Evolutionary conservation across 352 stramenopile species (phyloP), one percentile per base, ranked within the genome.

Genomic region (Globisporangium cederbergense): DNA sequence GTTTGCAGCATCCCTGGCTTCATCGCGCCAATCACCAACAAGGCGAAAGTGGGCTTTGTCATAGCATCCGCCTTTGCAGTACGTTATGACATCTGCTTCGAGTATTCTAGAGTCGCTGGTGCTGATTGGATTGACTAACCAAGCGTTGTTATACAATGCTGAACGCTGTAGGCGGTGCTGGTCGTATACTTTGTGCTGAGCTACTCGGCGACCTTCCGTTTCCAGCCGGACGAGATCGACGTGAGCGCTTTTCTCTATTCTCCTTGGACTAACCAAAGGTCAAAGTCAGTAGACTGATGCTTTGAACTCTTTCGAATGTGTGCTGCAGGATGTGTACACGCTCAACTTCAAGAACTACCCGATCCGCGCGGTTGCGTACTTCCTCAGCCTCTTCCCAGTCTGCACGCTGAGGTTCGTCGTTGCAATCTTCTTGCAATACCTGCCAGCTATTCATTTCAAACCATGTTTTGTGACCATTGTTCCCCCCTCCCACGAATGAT

Each of bases 311-410:
- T 47, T 60, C 25, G 28, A 43, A 43, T 45, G n/a, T 36, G 20
- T 47, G 46, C 20, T n/a, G 16, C 66, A 95, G 86, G 87, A 96
- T 70, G 86, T 96, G 42, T 96, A 96, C 72, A 94, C 87, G 49
- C 86, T 96, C 60, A 96, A 96, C 74, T 96, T 96, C 67, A 90
- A 91, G 68, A 61, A 86, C 65, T 91, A 93, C 68, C 71, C 84
- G 14, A 72, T 93, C 40, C 79, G 87, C 43, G 75, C 83, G 50
- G 80, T 94, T 66, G 83, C 85, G 55, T 96, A 96, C 67, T 96
- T 96, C 62, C 72, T 96, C 46, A 94, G 84, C 45, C 70, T 96
- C 13, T 96, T 96, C 72, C 87, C 87, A 11, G 87, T 96, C 34
- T 96, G 86, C 66, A 96, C 87, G 9, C 67, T 96, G 18, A 94